These are phyloP conservation scores for Picea mariana DNA, from an alignment of 83 land plant species.

Conservation along the genomic window DNA sequence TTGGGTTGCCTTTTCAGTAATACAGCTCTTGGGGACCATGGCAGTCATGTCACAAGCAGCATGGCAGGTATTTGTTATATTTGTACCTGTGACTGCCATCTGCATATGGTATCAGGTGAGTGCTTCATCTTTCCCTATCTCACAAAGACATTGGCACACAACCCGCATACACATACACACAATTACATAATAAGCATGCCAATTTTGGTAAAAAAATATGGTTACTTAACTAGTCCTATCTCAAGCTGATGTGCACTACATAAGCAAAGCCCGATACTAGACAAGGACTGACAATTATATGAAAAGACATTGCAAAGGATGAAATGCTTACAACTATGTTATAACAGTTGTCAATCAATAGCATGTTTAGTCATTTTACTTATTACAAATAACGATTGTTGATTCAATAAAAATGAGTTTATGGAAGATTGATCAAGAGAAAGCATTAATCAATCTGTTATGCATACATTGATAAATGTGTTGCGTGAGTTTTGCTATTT, in stretches of 20 bases:
- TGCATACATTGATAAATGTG: too few species aligned
- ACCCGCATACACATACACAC: too few species aligned
- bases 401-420: background rate
- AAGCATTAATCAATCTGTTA: background rate
- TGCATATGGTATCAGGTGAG: conserved; percentile 82
- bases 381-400: background rate
- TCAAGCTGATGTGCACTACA: too few species aligned
- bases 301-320: too few species aligned
- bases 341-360: background rate
- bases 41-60: conserved; percentile 85
- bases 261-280: too few species aligned
- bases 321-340: background rate
- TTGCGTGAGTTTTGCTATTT: background rate
- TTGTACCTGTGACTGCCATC: conserved; percentile 72
- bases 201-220: background rate
- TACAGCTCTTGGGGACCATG: conserved; percentile 68
- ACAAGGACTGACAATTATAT: too few species aligned
- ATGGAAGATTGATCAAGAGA: background rate
- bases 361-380: background rate
- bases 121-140: conserved; percentile 1
- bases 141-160: too few species aligned
- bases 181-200: background rate
- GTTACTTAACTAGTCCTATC: too few species aligned
- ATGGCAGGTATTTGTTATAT: conserved; percentile 80
- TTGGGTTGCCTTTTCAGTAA: conserved; percentile 72